Percentiles rank a stretch among this genome's conserved stretches.
Conservation (phyloP, 805 yeast species). For the Candida wancherniae region DNA sequence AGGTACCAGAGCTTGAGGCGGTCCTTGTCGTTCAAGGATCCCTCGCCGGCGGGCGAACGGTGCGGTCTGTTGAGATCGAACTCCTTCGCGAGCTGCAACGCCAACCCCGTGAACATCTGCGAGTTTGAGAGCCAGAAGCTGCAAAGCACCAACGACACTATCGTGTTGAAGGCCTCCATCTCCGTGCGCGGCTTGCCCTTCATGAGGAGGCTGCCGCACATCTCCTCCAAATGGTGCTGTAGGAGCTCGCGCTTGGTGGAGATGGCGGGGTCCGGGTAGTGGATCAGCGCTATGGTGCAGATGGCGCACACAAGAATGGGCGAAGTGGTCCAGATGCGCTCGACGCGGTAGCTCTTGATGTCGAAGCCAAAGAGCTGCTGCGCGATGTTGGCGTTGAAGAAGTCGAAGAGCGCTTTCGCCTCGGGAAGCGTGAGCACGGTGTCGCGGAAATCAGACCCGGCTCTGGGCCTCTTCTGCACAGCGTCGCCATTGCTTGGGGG, state of each 20-base stretch:
- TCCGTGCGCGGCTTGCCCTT: conserved; percentile 39
- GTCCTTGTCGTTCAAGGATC: conserved; percentile 22
- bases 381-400: conserved; percentile 51
- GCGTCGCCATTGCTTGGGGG: conserved; percentile 2
- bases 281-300: conserved; percentile 58
- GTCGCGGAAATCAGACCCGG: conserved; percentile 30
- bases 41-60: neutral
- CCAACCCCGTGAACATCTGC: conserved; percentile 62
- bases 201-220: conserved; percentile 32
- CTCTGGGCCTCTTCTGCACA: conserved; percentile 1
- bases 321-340: conserved; percentile 48
- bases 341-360: conserved; percentile 45
- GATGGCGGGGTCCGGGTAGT: conserved; percentile 41
- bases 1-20: conserved; percentile 62
- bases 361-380: conserved; percentile 67
- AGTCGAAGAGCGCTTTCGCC: conserved; percentile 46
- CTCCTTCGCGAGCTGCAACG: conserved; percentile 60
- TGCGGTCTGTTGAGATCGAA: conserved; percentile 23
- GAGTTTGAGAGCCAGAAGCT: conserved; percentile 66
- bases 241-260: conserved; percentile 26
- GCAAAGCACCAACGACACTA: conserved; percentile 59
- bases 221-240: conserved; percentile 27
- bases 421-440: conserved; percentile 33
- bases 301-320: conserved; percentile 58
- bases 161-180: conserved; percentile 51